phyloP scores from a whole-genome alignment of 192 early-diverging fungal species.

The Gigaspora rosea region DNA sequence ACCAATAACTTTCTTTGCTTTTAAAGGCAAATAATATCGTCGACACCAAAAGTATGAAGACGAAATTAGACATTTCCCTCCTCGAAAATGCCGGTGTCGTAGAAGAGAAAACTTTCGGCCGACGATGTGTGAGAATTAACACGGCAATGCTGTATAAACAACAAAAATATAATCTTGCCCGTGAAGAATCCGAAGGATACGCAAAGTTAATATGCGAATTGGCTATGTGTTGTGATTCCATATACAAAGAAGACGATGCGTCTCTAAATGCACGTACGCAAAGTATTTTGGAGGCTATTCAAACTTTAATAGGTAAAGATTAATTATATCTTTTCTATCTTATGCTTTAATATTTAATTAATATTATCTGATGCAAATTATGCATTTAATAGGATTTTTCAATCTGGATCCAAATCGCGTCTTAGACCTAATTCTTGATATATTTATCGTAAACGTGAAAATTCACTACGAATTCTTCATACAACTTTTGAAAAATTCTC shows the following conservation, averaged over 20 bases:
- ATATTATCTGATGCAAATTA: background rate
- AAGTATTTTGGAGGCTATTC: conserved; percentile 16
- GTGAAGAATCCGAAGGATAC: conserved; percentile 83
- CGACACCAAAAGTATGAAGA: background rate
- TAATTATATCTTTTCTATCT: background rate
- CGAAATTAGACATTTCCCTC: conserved; percentile 16
- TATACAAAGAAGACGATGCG: conserved; percentile 25
- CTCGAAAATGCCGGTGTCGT: conserved; percentile 33
- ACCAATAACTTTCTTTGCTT: too few species aligned
- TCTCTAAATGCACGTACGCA: background rate
- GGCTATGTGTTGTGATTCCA: conserved; percentile 30
- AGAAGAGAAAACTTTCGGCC: conserved; percentile 32
- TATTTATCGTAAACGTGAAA: conserved; percentile 70
- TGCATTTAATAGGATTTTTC: conserved; percentile 59
- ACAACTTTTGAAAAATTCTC: conserved; percentile 56
- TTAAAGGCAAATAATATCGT: too few species aligned
- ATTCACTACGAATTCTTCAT: conserved; percentile 74
- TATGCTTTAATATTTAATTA: background rate
- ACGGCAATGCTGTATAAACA: conserved; percentile 64
- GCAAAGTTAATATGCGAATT: conserved; percentile 71
- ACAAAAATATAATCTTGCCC: conserved; percentile 78
- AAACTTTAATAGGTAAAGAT: conserved; percentile 40
- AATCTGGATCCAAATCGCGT: conserved; percentile 85
- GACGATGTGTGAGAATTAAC: conserved; percentile 38
- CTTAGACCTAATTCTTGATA: conserved; percentile 73